Conservation (phyloP, 176 grass and related monocot species). For the Triticum timopheevii region DNA sequence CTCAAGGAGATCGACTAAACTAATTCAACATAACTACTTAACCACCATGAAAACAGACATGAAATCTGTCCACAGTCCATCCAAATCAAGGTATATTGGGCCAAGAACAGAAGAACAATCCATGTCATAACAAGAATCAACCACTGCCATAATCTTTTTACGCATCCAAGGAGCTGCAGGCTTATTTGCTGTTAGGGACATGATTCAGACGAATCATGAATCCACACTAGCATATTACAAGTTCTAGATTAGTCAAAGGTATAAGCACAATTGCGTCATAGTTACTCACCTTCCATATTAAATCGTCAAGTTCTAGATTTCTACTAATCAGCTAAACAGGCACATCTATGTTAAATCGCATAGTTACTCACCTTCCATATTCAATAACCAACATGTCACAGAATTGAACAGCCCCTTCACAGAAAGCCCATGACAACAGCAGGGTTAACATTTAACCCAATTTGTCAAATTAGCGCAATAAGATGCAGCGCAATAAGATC, state of each 20-base stretch:
- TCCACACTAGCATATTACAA: background rate
- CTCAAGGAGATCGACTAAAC: background rate
- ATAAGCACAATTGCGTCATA: background rate
- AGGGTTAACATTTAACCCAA: background rate
- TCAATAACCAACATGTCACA: background rate
- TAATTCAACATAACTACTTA: background rate
- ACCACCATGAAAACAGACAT: background rate
- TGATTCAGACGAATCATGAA: background rate
- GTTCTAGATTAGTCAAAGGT: background rate
- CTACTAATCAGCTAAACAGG: background rate
- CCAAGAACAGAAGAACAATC: background rate
- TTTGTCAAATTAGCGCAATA: background rate
- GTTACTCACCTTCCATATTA: too few species aligned
- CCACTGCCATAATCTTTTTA: background rate
- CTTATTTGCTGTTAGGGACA: background rate
- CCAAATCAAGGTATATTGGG: background rate
- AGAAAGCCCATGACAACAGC: background rate
- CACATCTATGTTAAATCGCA: background rate
- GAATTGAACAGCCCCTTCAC: background rate
- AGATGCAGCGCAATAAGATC: background rate
- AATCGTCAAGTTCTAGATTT: too few species aligned
- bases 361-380: background rate
- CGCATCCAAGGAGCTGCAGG: background rate
- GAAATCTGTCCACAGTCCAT: background rate
- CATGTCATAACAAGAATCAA: background rate